phyloP scores from a whole-genome alignment of 306 rosid genomes.

The Citrullus colocynthis region DNA sequence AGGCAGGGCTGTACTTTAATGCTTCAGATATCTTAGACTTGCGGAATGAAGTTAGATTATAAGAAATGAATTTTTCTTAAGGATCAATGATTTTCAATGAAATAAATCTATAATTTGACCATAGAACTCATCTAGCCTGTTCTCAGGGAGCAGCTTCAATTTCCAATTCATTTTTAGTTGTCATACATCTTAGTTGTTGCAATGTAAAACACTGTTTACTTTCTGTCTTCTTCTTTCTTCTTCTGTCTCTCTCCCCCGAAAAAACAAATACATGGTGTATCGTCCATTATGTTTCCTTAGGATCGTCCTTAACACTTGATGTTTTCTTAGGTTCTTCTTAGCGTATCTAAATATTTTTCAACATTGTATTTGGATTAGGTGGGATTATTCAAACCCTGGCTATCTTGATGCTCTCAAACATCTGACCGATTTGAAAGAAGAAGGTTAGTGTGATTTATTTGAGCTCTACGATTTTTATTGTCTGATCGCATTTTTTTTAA shows the following conservation, averaged over 20 bases:
- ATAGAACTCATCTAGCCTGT: background rate
- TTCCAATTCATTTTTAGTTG: background rate
- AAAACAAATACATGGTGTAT: background rate
- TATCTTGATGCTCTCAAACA: constrained; percentile 91
- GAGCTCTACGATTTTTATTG: background rate
- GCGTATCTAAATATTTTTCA: background rate
- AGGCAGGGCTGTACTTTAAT: background rate
- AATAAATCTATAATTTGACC: background rate
- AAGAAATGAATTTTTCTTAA: background rate
- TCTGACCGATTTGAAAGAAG: constrained; percentile 80
- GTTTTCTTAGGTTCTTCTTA: background rate
- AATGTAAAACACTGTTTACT: background rate
- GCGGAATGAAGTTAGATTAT: background rate
- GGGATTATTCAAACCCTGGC: constrained; percentile 85
- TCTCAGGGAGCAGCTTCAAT: background rate
- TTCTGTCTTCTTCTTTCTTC: background rate
- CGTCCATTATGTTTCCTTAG: background rate
- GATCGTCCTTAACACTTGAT: background rate
- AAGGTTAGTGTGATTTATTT: constrained; percentile 34
- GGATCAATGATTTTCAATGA: background rate
- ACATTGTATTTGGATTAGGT: constrained; percentile 43
- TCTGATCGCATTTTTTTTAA: background rate
- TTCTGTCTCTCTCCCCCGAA: too few species aligned
- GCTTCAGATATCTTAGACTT: background rate
- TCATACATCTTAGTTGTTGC: background rate